phyloP scores from a whole-genome alignment of 2,329 filamentous ascomycete genomes.

The Colletotrichum kahawae region DNA sequence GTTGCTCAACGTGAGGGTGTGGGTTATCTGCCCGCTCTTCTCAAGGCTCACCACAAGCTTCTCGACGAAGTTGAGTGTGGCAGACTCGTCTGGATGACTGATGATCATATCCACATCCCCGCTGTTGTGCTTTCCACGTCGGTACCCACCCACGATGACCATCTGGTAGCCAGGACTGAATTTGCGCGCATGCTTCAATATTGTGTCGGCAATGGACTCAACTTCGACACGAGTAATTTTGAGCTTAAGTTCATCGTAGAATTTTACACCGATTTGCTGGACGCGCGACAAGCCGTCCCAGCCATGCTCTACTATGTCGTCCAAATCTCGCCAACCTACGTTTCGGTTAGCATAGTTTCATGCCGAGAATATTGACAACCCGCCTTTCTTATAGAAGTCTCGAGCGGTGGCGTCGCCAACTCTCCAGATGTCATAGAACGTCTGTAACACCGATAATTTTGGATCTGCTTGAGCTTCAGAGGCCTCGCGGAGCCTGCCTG shows the following conservation, averaged over 20 bases:
- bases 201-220: conserved; percentile 66
- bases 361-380: background rate
- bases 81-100: conserved; percentile 73
- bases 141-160: conserved; percentile 78
- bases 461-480: conserved; percentile 68
- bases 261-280: conserved; percentile 94
- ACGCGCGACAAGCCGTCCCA: conserved; percentile 78
- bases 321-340: conserved; percentile 78
- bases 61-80: conserved; percentile 73
- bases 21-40: conserved; percentile 73
- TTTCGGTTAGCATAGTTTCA: background rate
- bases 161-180: conserved; percentile 62
- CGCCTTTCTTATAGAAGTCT: conserved; percentile 75
- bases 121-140: conserved; percentile 74
- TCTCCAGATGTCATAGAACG: conserved; percentile 91
- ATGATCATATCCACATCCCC: conserved; percentile 90
- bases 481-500: conserved; percentile 67
- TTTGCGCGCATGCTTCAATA: conserved; percentile 70
- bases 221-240: conserved; percentile 78
- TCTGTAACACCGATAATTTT: conserved; percentile 65
- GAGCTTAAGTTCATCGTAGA: conserved; percentile 81
- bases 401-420: conserved; percentile 82
- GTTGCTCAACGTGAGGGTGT: conserved; percentile 75
- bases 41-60: conserved; percentile 77
- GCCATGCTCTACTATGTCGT: conserved; percentile 84